phyloP scores from a whole-genome alignment of 2,329 filamentous ascomycete genomes.

The Tolypocladium amazonense region DNA sequence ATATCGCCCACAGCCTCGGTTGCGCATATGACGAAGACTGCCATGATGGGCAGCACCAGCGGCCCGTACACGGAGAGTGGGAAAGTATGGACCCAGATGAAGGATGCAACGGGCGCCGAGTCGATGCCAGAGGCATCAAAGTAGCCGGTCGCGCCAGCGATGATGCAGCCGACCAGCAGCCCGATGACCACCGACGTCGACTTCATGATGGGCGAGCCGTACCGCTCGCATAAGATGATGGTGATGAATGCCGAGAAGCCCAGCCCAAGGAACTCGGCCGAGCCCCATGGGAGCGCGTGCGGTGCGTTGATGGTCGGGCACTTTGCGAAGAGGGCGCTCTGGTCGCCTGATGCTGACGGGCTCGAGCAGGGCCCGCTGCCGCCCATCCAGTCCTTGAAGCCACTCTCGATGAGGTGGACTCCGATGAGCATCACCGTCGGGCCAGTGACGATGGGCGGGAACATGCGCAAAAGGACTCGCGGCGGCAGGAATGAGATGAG shows the following conservation, averaged over 20 bases:
- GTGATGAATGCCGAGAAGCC: constrained; percentile 72
- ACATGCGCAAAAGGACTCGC: constrained; percentile 56
- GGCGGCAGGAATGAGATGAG: constrained; percentile 66
- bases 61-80: constrained; percentile 61
- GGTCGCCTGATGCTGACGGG: constrained; percentile 31
- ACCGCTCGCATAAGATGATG: constrained; percentile 72
- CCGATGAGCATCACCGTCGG: constrained; percentile 64
- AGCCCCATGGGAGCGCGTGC: constrained; percentile 66
- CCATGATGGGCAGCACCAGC: constrained; percentile 60
- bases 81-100: constrained; percentile 74
- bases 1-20: constrained; percentile 76
- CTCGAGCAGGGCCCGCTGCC: constrained; percentile 50
- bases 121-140: constrained; percentile 66
- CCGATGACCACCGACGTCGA: constrained; percentile 67
- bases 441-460: constrained; percentile 70
- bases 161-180: constrained; percentile 64
- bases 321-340: constrained; percentile 37
- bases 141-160: constrained; percentile 68
- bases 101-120: constrained; percentile 58
- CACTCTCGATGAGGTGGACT: constrained; percentile 58
- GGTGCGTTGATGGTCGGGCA: constrained; percentile 61
- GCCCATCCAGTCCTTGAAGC: constrained; percentile 70
- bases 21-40: constrained; percentile 61
- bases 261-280: constrained; percentile 65
- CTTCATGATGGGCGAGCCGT: constrained; percentile 78